Evolutionary conservation across 257 asterid genomes (phyloP).

Genomic region (Solanum boliviense): DNA sequence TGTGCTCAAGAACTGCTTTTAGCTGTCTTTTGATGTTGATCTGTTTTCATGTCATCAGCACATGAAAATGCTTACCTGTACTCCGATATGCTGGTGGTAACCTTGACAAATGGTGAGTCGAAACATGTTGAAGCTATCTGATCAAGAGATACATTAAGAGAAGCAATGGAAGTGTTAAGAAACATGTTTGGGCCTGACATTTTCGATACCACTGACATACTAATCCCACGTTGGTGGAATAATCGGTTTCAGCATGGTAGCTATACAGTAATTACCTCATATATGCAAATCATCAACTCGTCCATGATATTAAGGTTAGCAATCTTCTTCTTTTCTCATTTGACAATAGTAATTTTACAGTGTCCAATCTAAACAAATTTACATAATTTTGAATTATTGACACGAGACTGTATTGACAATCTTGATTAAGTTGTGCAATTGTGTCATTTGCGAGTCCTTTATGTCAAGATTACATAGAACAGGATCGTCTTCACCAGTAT

Average conservation of each 20-base stretch:
- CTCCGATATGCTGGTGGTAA: conserved; percentile 72
- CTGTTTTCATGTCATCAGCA: conserved; percentile 38
- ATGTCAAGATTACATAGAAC: background rate
- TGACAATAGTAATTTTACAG: background rate
- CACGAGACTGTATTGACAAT: background rate
- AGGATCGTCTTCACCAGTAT: background rate
- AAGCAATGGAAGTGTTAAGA: conserved; percentile 82
- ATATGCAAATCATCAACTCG: conserved; percentile 37
- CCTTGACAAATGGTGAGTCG: conserved; percentile 82
- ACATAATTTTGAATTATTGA: background rate
- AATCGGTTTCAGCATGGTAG: conserved; percentile 84
- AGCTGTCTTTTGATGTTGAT: background rate
- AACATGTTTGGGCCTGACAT: conserved; percentile 75
- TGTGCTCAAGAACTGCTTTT: background rate
- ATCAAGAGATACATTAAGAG: conserved; percentile 50
- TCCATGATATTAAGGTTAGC: conserved; percentile 59
- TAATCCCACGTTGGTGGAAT: conserved; percentile 92
- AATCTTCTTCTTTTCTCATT: background rate
- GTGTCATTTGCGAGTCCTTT: background rate
- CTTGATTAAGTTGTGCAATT: background rate
- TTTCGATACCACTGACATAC: conserved; percentile 54
- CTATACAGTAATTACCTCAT: conserved; percentile 72
- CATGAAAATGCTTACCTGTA: conserved; percentile 91
- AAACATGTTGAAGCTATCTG: conserved; percentile 66
- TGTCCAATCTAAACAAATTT: background rate